phyloP scores from a whole-genome alignment of 257 asterid genomes.

The Mitragyna speciosa region DNA sequence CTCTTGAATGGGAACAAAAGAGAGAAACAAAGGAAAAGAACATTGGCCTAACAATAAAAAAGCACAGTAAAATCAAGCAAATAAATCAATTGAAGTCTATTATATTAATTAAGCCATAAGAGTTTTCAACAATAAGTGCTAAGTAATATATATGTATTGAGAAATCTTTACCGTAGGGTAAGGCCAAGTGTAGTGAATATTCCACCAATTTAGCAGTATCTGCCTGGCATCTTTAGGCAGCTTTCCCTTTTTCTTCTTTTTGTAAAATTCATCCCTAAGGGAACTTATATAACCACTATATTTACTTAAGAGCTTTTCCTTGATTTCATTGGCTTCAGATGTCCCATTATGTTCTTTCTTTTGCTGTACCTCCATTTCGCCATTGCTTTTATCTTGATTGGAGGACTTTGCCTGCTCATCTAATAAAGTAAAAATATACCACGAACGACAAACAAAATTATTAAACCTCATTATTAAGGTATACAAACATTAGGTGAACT shows the following conservation, averaged over 20 bases:
- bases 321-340: conserved; percentile 10
- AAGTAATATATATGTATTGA: no score
- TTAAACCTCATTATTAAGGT: not conserved
- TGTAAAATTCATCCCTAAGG: conserved; percentile 14
- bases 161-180: conserved; percentile 21
- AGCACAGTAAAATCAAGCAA: no score
- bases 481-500: no score
- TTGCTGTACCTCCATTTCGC: not conserved
- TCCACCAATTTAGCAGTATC: conserved; percentile 25
- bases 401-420: not conserved
- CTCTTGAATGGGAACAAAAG: no score
- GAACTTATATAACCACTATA: conserved; percentile 15
- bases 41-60: no score
- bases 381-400: conserved; percentile 17
- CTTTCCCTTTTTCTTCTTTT: conserved; percentile 17
- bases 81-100: no score
- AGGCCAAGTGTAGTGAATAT: conserved; percentile 19
- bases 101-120: no score
- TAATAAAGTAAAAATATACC: not conserved
- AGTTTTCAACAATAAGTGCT: no score
- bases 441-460: not conserved
- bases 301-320: conserved; percentile 7
- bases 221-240: conserved; percentile 20
- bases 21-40: no score
- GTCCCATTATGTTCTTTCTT: not conserved